Conservation (phyloP, 2,329 filamentous ascomycete species). For the Neobulgaria alba region DNA sequence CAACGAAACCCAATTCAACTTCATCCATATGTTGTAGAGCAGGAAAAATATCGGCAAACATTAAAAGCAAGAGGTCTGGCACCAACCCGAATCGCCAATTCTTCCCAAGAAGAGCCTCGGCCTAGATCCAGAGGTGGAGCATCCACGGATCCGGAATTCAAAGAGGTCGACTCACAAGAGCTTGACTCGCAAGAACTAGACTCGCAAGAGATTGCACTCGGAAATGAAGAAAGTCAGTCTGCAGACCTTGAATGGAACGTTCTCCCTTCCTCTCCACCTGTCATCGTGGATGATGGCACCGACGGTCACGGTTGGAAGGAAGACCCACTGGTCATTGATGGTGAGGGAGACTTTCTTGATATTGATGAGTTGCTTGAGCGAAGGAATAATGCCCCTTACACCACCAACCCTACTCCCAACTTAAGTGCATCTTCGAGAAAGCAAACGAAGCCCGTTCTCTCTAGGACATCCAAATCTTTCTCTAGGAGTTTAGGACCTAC, state of each 20-base stretch:
- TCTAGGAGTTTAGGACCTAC: neutral
- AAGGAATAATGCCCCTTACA: neutral
- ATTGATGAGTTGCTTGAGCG: slow-evolving; percentile 19
- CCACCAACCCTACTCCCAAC: neutral
- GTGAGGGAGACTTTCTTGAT: slow-evolving; percentile 26
- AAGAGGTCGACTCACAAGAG: slow-evolving; percentile 19
- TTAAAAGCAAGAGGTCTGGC: slow-evolving; percentile 24
- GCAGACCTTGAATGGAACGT: slow-evolving; percentile 18
- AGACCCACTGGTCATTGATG: slow-evolving; percentile 3
- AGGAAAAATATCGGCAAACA: slow-evolving; percentile 24
- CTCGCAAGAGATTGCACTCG: slow-evolving; percentile 13
- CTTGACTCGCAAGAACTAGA: slow-evolving; percentile 19
- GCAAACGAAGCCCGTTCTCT: neutral
- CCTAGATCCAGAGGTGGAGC: slow-evolving; percentile 5
- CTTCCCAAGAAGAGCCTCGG: slow-evolving; percentile 14
- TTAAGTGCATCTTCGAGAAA: neutral
- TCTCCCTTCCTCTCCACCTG: slow-evolving; percentile 9
- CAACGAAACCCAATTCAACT: slow-evolving; percentile 27
- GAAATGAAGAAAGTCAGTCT: slow-evolving; percentile 18
- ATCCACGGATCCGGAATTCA: slow-evolving; percentile 16
- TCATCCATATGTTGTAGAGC: slow-evolving; percentile 28
- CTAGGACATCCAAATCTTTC: neutral
- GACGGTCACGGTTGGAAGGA: neutral
- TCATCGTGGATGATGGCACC: neutral
- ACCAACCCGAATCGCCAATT: slow-evolving; percentile 23